Evolutionary conservation across 257 asterid genomes (phyloP).

Genomic region (Echium plantagineum): DNA sequence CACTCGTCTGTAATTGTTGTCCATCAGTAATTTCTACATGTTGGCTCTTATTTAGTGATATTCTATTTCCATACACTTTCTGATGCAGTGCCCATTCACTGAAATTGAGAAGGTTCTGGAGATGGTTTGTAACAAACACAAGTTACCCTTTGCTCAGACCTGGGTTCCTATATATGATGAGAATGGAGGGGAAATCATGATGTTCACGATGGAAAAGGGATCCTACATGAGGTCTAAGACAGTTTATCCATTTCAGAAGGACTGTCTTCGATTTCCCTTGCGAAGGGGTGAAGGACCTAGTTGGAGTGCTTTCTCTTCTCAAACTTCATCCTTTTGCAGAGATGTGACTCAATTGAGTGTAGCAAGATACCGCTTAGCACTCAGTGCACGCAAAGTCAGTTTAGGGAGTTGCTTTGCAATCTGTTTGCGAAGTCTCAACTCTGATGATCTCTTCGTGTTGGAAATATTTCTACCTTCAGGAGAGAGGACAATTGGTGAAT

Average conservation of each 20-base stretch:
- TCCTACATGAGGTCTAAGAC: constrained; percentile 10
- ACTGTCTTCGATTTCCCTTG: constrained; percentile 14
- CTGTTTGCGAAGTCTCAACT: constrained; percentile 11
- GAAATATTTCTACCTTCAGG: constrained; percentile 17
- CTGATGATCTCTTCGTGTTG: constrained; percentile 13
- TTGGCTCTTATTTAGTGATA: neutral
- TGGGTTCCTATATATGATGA: constrained; percentile 13
- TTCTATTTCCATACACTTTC: neutral
- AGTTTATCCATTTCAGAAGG: constrained; percentile 15
- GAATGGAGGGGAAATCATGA: constrained; percentile 1
- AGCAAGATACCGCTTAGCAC: constrained; percentile 8
- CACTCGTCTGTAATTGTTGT: too few relatives aligned
- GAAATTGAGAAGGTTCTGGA: constrained; percentile 21
- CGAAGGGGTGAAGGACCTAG: constrained; percentile 15
- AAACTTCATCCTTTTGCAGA: constrained; percentile 16
- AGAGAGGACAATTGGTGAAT: neutral
- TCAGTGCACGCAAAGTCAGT: constrained; percentile 14
- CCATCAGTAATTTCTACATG: too few relatives aligned
- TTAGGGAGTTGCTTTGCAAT: constrained; percentile 16
- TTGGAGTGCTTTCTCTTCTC: constrained; percentile 15
- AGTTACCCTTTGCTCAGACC: constrained; percentile 18
- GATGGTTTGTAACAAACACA: constrained; percentile 12
- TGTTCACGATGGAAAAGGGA: constrained; percentile 11
- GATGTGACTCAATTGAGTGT: constrained; percentile 15
- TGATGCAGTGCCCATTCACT: constrained; percentile 13